Conservation (phyloP, 2,329 filamentous ascomycete species). For the Microcera coccophila region DNA sequence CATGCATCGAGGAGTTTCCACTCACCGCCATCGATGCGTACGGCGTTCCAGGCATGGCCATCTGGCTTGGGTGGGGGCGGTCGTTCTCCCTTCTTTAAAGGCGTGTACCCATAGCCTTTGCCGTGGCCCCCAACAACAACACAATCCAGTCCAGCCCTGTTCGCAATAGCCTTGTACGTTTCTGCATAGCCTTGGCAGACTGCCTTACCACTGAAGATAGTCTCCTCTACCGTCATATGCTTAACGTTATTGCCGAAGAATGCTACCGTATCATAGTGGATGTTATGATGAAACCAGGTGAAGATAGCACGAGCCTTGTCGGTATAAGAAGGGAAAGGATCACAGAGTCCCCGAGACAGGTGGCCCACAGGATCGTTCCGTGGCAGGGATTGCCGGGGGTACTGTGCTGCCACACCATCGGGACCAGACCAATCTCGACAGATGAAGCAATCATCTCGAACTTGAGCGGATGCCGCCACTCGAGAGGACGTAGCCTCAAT, state of each 20-base stretch:
- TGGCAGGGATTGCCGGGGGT: slow-evolving; percentile 69
- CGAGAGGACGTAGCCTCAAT: slow-evolving; percentile 43
- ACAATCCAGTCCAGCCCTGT: slow-evolving; percentile 73
- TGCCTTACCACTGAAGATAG: slow-evolving; percentile 71
- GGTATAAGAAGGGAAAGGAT: slow-evolving; percentile 73
- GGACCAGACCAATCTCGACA: slow-evolving; percentile 86
- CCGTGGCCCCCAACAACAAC: slow-evolving; percentile 73
- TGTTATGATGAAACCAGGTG: slow-evolving; percentile 92
- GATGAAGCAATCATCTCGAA: slow-evolving; percentile 58
- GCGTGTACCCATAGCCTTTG: slow-evolving; percentile 74
- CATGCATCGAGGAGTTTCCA: slow-evolving; percentile 93
- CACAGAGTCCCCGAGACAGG: slow-evolving; percentile 73
- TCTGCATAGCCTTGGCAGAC: slow-evolving; percentile 91
- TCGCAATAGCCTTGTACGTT: slow-evolving; percentile 74
- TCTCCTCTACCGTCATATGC: slow-evolving; percentile 65
- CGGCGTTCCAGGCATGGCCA: slow-evolving; percentile 89
- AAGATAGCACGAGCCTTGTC: slow-evolving; percentile 94
- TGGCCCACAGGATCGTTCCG: slow-evolving; percentile 62
- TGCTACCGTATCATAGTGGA: slow-evolving; percentile 74
- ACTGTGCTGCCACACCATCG: slow-evolving; percentile 72
- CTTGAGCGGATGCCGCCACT: slow-evolving; percentile 24
- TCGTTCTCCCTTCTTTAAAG: slow-evolving; percentile 59
- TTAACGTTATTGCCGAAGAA: slow-evolving; percentile 73
- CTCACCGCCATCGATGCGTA: slow-evolving; percentile 76
- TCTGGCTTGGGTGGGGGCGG: slow-evolving; percentile 60